These are phyloP conservation scores for Iodosphaeria phyllophila DNA, from an alignment of 2,329 filamentous ascomycete species.

Conservation along the genomic window DNA sequence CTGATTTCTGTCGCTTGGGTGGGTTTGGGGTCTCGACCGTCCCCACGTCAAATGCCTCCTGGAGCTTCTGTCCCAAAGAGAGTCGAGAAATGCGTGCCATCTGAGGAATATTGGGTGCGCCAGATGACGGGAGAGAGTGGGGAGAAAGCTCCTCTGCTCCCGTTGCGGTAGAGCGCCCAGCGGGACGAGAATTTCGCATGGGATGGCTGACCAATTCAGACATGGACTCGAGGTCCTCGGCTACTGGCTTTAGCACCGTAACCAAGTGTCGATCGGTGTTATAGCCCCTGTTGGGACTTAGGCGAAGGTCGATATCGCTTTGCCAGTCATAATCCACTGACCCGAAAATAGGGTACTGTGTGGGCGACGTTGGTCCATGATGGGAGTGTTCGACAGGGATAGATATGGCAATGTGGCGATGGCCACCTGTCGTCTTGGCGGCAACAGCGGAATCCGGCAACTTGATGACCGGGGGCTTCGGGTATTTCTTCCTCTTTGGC, in stretches of 20 bases:
- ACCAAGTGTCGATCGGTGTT: constrained; percentile 6
- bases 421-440: constrained; percentile 30
- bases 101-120: too few relatives aligned
- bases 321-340: constrained; percentile 5
- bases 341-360: constrained; percentile 8
- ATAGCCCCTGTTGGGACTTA: constrained; percentile 4
- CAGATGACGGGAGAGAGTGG: too few relatives aligned
- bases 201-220: constrained; percentile 2
- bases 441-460: constrained; percentile 38
- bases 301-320: constrained; percentile 5
- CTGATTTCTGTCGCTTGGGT: too few relatives aligned
- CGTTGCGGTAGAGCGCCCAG: constrained; percentile 4
- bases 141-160: background rate
- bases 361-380: constrained; percentile 12
- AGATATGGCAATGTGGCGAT: constrained; percentile 41
- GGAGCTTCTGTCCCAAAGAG: too few relatives aligned
- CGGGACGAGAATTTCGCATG: constrained; percentile 3
- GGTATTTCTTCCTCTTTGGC: constrained; percentile 11
- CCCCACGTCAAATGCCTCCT: too few relatives aligned
- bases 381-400: constrained; percentile 33
- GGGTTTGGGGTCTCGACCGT: too few relatives aligned
- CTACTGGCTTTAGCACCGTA: constrained; percentile 16
- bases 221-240: constrained; percentile 16
- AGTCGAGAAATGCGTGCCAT: too few relatives aligned
- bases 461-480: constrained; percentile 12